phyloP scores from a whole-genome alignment of 78 protist species.

The Bigelowiella natans region DNA sequence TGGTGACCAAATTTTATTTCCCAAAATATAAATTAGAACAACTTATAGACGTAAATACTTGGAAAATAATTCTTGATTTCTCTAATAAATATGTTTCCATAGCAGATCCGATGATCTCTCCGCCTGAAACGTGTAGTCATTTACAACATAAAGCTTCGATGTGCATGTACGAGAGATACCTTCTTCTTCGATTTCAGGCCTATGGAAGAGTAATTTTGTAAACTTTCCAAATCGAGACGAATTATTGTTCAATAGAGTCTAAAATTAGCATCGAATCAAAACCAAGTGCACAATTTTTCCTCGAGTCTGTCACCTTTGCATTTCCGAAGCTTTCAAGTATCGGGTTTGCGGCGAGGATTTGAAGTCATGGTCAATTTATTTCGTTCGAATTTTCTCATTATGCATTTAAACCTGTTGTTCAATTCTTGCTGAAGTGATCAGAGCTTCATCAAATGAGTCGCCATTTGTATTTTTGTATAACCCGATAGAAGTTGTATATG shows the following conservation, averaged over 20 bases:
- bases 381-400: too few relatives aligned
- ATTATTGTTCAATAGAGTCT: slow-evolving; percentile 2
- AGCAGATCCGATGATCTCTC: not conserved
- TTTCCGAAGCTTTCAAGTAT: not conserved
- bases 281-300: too few relatives aligned
- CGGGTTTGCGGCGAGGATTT: not conserved
- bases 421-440: not conserved
- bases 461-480: not conserved
- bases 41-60: too few relatives aligned
- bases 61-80: not conserved
- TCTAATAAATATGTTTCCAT: slow-evolving; percentile 12
- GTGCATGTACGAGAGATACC: too few relatives aligned
- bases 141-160: too few relatives aligned
- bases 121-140: too few relatives aligned
- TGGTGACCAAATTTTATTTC: too few relatives aligned
- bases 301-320: not conserved
- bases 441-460: not conserved
- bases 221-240: not conserved
- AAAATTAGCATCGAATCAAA: too few relatives aligned
- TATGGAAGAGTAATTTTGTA: not conserved
- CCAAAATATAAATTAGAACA: too few relatives aligned
- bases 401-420: not conserved
- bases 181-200: not conserved
- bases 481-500: not conserved
- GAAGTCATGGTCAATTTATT: too few relatives aligned